These are phyloP conservation scores for Hyphodiscus sp. DNA, from an alignment of 2,329 filamentous ascomycete species.

Conservation along the genomic window DNA sequence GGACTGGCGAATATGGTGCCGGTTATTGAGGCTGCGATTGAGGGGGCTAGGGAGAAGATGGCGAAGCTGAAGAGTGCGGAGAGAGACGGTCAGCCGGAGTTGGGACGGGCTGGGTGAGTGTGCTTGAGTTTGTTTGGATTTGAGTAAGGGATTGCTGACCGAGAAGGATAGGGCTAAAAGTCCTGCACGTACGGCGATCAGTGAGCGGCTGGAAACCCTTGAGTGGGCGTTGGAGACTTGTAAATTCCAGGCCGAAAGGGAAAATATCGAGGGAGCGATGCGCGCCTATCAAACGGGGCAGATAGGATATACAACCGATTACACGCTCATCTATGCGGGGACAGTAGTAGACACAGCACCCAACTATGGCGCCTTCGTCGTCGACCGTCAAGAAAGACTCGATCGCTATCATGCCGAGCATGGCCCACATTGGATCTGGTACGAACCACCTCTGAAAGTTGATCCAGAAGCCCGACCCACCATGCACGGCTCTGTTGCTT, in stretches of 20 bases:
- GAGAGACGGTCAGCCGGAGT: constrained; percentile 27
- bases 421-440: constrained; percentile 41
- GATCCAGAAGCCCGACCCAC: constrained; percentile 6
- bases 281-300: constrained; percentile 34
- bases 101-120: constrained; percentile 28
- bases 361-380: constrained; percentile 34
- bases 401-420: constrained; percentile 32
- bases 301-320: constrained; percentile 36
- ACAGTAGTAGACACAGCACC: constrained; percentile 36
- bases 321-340: constrained; percentile 38
- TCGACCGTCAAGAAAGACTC: constrained; percentile 34
- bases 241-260: constrained; percentile 31
- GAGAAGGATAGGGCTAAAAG: constrained; percentile 2
- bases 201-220: constrained; percentile 30
- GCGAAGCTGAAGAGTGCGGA: constrained; percentile 28
- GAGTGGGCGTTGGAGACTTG: constrained; percentile 28
- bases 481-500: background rate
- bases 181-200: constrained; percentile 24
- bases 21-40: constrained; percentile 6
- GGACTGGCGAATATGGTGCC: constrained; percentile 9
- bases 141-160: constrained; percentile 6
- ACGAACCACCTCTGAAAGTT: constrained; percentile 36
- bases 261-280: constrained; percentile 39
- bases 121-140: background rate
- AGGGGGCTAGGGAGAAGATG: constrained; percentile 3